phyloP scores from a whole-genome alignment of 495 filamentous ascomycete species.

The Rhypophila decipiens region DNA sequence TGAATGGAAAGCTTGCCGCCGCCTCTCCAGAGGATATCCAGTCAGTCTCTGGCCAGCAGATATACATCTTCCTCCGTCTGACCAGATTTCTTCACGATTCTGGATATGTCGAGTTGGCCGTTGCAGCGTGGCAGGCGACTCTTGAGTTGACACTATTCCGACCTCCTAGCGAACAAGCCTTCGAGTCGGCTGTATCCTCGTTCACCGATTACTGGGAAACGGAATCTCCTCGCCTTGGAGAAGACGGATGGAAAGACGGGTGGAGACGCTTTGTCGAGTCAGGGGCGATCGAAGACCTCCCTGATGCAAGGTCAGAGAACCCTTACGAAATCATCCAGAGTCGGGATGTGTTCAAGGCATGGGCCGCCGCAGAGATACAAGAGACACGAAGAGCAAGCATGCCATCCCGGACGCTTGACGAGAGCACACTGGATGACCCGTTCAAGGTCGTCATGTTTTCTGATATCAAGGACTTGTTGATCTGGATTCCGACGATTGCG shows the following conservation, averaged over 20 bases:
- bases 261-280: slow-evolving; percentile 55
- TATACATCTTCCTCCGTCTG: slow-evolving; percentile 68
- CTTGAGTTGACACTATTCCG: slow-evolving; percentile 67
- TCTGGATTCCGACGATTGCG: slow-evolving; percentile 39
- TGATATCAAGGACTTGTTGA: slow-evolving; percentile 61
- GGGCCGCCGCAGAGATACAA: slow-evolving; percentile 55
- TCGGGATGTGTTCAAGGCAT: slow-evolving; percentile 43
- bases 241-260: slow-evolving; percentile 59
- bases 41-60: slow-evolving; percentile 42
- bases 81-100: slow-evolving; percentile 71
- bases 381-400: slow-evolving; percentile 40
- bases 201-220: slow-evolving; percentile 82
- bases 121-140: slow-evolving; percentile 76
- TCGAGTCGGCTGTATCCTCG: slow-evolving; percentile 26
- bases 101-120: slow-evolving; percentile 71
- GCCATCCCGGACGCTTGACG: slow-evolving; percentile 60
- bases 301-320: slow-evolving; percentile 20
- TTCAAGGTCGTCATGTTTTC: slow-evolving; percentile 71
- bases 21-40: slow-evolving; percentile 10
- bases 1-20: slow-evolving; percentile 32
- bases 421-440: slow-evolving; percentile 66
- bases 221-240: slow-evolving; percentile 75
- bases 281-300: slow-evolving; percentile 27
- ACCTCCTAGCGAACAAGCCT: slow-evolving; percentile 28
- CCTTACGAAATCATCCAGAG: slow-evolving; percentile 16